Conservation (phyloP, 2,329 filamentous ascomycete genomes). For the Fusarium aywerte region DNA sequence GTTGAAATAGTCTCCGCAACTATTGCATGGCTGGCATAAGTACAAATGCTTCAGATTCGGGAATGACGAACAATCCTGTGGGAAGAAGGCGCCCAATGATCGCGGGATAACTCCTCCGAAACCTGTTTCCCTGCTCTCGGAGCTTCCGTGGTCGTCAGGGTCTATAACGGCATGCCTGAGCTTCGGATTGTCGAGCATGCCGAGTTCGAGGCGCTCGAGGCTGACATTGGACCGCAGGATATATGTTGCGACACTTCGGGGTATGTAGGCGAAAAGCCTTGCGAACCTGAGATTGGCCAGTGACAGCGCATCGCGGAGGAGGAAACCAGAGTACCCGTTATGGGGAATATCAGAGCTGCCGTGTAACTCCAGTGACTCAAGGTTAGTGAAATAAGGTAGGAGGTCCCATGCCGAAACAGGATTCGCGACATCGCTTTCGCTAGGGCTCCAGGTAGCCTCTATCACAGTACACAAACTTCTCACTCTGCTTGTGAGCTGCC, state of each 20-base stretch:
- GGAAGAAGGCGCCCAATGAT: conserved; percentile 12
- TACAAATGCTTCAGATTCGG: conserved; percentile 1
- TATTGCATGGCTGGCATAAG: conserved; percentile 5
- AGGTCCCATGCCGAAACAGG: conserved; percentile 6
- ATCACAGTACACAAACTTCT: conserved; percentile 24
- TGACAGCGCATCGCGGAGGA: background rate
- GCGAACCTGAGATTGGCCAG: conserved; percentile 9
- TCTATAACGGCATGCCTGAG: rapidly evolving
- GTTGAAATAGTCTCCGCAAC: conserved; percentile 9
- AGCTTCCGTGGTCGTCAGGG: background rate
- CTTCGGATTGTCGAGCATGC: conserved; percentile 21
- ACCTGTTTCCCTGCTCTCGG: background rate
- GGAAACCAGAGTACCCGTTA: background rate
- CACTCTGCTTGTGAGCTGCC: background rate
- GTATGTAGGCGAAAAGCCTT: conserved; percentile 30
- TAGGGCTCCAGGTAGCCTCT: background rate
- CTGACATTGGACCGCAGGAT: background rate
- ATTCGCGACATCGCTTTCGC: rapidly evolving
- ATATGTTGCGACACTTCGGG: background rate
- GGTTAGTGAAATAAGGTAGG: conserved; percentile 22
- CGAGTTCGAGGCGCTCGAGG: conserved; percentile 29
- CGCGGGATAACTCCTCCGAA: conserved; percentile 4
- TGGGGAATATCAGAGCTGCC: rapidly evolving
- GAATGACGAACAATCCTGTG: background rate
- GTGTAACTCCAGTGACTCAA: conserved; percentile 29